Conservation (phyloP, 106 monocot species). For the Dendrobium catenatum region DNA sequence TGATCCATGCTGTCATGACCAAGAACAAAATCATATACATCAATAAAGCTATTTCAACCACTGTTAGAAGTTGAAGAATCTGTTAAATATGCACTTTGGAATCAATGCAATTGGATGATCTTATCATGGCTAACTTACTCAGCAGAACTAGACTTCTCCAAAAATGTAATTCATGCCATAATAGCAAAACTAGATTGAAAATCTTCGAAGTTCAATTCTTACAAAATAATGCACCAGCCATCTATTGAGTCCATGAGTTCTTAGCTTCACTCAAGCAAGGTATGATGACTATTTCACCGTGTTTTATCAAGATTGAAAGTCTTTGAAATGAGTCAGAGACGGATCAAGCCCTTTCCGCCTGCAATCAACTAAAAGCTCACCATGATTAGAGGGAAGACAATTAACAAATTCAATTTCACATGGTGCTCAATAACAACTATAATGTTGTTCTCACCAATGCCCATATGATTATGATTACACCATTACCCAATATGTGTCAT, state of each 20-base stretch:
- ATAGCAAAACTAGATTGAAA: neutral
- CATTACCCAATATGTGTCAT: neutral
- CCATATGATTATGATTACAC: slow-evolving; percentile 1
- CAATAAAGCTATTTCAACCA: neutral
- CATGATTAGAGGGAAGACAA: neutral
- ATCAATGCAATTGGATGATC: neutral
- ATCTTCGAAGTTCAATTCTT: neutral
- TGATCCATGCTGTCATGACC: neutral
- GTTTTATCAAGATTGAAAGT: neutral
- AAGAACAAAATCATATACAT: slow-evolving; percentile 6
- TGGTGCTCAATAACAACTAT: slow-evolving; percentile 8
- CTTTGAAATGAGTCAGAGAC: neutral
- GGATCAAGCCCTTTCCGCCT: neutral
- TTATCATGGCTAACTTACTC: slow-evolving; percentile 1
- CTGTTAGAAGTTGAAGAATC: neutral
- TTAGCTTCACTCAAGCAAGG: neutral
- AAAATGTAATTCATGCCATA: neutral
- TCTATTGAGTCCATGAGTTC: neutral
- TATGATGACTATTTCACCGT: neutral
- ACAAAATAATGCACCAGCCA: neutral
- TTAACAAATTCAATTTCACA: slow-evolving; percentile 6
- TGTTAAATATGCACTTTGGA: neutral
- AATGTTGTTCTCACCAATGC: neutral
- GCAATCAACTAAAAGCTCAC: neutral
- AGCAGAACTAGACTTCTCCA: neutral